Conservation (phyloP, 495 filamentous ascomycete species). For the Staphylotrichum tortipilum region DNA sequence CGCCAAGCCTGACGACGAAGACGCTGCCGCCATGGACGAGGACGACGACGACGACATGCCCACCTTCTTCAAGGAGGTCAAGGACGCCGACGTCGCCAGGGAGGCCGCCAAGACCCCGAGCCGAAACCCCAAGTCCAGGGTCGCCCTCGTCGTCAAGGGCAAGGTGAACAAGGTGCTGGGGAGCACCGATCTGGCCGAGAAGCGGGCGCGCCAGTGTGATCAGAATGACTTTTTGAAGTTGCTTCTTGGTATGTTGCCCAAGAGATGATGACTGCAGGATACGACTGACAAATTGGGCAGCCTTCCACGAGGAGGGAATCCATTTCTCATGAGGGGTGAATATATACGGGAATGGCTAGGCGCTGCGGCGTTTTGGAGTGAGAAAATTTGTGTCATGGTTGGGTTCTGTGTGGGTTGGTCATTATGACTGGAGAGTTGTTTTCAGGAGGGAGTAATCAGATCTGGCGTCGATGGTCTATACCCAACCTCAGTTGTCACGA, state of each 20-base stretch:
- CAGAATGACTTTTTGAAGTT: slow-evolving; percentile 76
- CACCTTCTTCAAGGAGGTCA: slow-evolving; percentile 67
- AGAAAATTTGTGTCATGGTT: no score
- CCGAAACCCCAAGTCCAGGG: slow-evolving; percentile 58
- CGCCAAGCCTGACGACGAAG: slow-evolving; percentile 33
- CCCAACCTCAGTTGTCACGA: no score
- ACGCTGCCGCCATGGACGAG: slow-evolving; percentile 36
- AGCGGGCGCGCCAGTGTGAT: slow-evolving; percentile 74
- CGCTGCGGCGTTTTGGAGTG: slow-evolving; percentile 4
- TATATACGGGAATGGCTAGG: background rate
- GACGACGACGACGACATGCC: slow-evolving; percentile 43
- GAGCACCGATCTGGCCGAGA: slow-evolving; percentile 67
- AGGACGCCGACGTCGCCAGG: slow-evolving; percentile 37
- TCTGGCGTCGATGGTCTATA: no score
- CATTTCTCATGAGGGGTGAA: slow-evolving; percentile 60
- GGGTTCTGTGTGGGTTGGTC: no score
- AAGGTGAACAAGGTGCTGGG: slow-evolving; percentile 78
- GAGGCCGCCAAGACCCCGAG: slow-evolving; percentile 35
- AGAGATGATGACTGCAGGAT: background rate
- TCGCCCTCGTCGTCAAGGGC: slow-evolving; percentile 65
- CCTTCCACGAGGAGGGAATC: slow-evolving; percentile 82
- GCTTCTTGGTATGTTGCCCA: slow-evolving; percentile 22
- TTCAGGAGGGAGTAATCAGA: no score
- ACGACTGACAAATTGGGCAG: slow-evolving; percentile 16
- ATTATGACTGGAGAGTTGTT: no score